Base-by-base conservation (phyloP, 768 basidiomycete genomes). In the Mycena maculata region DNA sequence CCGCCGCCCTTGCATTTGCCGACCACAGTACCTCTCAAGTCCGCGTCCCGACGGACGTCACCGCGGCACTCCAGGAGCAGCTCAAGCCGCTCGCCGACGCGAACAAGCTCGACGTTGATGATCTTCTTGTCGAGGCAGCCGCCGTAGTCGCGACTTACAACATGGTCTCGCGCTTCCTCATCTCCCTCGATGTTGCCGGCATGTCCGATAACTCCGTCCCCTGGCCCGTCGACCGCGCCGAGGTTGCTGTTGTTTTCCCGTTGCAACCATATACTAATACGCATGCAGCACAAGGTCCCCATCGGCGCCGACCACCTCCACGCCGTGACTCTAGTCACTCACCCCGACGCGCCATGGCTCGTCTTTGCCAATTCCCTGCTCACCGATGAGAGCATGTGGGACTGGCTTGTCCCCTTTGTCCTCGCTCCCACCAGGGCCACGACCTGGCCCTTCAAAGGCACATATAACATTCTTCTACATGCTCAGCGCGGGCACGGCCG, bases 91-190 rank as follows among this genome's bases (percentile, higher is more conserved):
- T 67, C 42, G 70, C 55, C 73, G 79, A 56, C 68, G 75, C 69
- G 72, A 78, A 69, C 69, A 55, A 68, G 15, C 63, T 70, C 33
- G 52, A 70, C 25, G 74, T 77, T 0, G 80, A 86, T 48, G 84
- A 84, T 73, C 68, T 87, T 10, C 80, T 89, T 41, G 85, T 87
- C 39, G 90, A 91, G 72, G 85, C 84, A 22, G 81, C 83, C 0
- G 81, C 86, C 57, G 79, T 86, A 2, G 84, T 85, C 0, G 86
- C 86, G 6, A 77, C 81, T 0, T 91, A 91, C 76, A 90, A 90
- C 77, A 87, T 90, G 86, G 89, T 91, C 9, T 90, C 88, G 22
- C 82, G 90, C n/a, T 86, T 90, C 69, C 79, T 91, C 31, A 78
- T 89, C 15, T 82, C 88, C 0, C 81, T 87, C 15, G 89, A 91